phyloP scores from a whole-genome alignment of 257 asterid species.

The Solanum appendiculatum region DNA sequence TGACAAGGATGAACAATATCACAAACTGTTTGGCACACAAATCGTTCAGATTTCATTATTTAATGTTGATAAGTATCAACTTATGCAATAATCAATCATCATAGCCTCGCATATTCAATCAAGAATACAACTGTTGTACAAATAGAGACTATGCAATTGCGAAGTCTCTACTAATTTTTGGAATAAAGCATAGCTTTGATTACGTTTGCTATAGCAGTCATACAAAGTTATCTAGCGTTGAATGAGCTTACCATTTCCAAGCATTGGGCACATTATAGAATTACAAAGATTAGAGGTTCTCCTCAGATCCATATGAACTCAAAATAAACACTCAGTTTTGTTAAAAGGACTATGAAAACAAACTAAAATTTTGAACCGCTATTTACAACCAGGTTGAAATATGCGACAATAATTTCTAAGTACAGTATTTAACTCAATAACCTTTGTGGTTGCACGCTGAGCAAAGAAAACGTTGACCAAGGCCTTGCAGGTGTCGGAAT shows the following conservation, averaged over 20 bases:
- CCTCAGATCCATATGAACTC: background rate
- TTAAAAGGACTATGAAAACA: background rate
- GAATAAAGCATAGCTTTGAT: background rate
- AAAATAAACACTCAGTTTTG: background rate
- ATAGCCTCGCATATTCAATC: background rate
- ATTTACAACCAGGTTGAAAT: background rate
- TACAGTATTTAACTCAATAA: constrained; percentile 3
- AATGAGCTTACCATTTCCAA: background rate
- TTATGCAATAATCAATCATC: background rate
- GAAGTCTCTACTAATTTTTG: background rate
- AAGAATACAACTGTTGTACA: background rate
- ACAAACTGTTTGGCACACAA: background rate
- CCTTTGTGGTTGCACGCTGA: constrained; percentile 97
- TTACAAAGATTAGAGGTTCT: background rate
- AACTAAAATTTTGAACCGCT: background rate
- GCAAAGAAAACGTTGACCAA: constrained; percentile 94
- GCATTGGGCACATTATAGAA: background rate
- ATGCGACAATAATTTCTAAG: background rate
- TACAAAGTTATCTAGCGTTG: background rate
- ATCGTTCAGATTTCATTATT: background rate
- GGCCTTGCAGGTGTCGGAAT: constrained; percentile 86
- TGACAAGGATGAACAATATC: background rate
- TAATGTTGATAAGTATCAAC: background rate
- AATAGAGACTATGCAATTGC: background rate
- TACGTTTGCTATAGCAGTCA: background rate